Evolutionary conservation across 179 eudicot species (phyloP).

Genomic region (Corrigiola litoralis): DNA sequence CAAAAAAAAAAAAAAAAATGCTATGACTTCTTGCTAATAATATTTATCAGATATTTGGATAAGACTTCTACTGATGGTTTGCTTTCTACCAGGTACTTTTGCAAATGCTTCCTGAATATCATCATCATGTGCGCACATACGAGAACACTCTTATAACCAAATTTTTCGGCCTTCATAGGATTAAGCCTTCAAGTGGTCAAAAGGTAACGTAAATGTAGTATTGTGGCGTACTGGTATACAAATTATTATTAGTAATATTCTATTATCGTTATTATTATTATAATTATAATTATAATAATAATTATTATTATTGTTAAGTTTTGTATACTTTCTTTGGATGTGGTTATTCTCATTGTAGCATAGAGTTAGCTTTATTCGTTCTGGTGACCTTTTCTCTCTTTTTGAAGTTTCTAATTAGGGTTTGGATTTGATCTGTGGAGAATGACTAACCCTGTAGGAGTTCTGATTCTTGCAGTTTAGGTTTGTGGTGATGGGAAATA

Average conservation of each 20-base stretch:
- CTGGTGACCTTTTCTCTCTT: background rate
- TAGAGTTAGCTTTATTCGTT: background rate
- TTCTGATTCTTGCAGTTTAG: constrained; percentile 64
- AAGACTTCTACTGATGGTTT: constrained; percentile 10
- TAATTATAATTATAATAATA: background rate
- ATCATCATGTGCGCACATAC: constrained; percentile 71
- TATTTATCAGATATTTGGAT: background rate
- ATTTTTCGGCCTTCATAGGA: constrained; percentile 98
- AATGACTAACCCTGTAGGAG: constrained; percentile 15
- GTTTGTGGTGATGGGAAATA: constrained; percentile 98
- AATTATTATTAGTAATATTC: background rate
- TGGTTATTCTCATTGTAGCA: background rate
- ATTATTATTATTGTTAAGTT: background rate
- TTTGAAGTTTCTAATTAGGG: background rate
- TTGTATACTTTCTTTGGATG: background rate
- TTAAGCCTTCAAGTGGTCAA: constrained; percentile 91
- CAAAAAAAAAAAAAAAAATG: no score
- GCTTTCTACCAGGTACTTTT: constrained; percentile 63
- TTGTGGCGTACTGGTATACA: background rate
- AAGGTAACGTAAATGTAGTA: constrained; percentile 47
- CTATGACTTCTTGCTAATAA: background rate
- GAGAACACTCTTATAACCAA: constrained; percentile 97
- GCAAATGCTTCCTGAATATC: constrained; percentile 90
- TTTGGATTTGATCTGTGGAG: background rate
- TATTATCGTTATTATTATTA: background rate